Conservation (phyloP, 306 rosid genomes). For the Gleditsia sinensis region DNA sequence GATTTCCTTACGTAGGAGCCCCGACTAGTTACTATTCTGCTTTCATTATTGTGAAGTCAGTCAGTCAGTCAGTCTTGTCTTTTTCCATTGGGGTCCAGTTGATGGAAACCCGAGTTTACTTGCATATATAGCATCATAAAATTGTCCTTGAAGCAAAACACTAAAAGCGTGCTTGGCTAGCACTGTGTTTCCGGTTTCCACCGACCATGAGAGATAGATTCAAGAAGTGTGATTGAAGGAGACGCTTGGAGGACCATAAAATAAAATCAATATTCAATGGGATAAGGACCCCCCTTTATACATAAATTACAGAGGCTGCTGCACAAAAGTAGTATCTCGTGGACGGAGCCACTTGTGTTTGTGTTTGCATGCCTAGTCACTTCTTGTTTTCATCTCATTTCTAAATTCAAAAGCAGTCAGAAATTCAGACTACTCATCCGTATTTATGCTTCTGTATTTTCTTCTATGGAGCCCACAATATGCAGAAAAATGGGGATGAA, state of each 20-base stretch:
- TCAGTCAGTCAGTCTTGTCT: too few relatives aligned
- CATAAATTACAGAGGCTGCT: too few relatives aligned
- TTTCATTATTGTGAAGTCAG: not conserved
- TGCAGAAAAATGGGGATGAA: not conserved
- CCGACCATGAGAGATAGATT: constrained; percentile 23
- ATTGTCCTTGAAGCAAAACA: constrained; percentile 4
- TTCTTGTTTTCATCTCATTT: not conserved
- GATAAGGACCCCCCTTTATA: not conserved
- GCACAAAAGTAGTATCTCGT: too few relatives aligned
- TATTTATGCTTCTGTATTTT: not conserved
- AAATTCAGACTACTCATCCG: not conserved
- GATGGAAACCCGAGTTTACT: not conserved
- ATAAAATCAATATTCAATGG: not conserved
- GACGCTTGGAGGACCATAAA: not conserved
- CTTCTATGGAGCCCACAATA: constrained; percentile 32
- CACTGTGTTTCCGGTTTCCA: not conserved
- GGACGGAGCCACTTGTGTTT: not conserved
- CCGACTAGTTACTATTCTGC: not conserved
- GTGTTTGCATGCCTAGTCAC: not conserved
- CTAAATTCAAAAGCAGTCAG: not conserved
- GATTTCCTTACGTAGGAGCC: not conserved
- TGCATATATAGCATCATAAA: not conserved
- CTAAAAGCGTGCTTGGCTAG: not conserved
- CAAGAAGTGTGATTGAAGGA: not conserved
- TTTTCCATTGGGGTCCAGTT: constrained; percentile 3